Evolutionary conservation across 1,139 yeast species (phyloP), one percentile per base, ranked within the genome.

Genomic region (Geotrichum siamense): DNA sequence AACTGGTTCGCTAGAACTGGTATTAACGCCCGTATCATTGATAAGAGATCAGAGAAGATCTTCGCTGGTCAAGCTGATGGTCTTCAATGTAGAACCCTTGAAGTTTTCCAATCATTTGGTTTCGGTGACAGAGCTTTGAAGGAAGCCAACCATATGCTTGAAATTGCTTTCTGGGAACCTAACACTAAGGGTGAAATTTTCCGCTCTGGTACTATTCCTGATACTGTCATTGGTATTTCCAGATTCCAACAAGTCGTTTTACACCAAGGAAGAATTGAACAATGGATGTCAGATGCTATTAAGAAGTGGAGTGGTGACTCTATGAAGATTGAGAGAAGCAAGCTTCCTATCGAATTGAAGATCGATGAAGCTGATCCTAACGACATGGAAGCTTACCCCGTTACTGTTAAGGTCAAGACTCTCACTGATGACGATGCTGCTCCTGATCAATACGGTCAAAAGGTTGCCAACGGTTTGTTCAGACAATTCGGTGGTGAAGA

Each of bases 41-140:
- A 65, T 51, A 62, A 64, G 41, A 55, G 69, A 35, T 47, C 61
- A 6, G 51, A 47, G 30, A 56, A 59, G 41, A 50, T 61, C 5
- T 61, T 59, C 44, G 53, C 64, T 8, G 69, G 69, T n/a, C 67
- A 64, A 48, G 69, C 69, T 3, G 69, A 65, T 52, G 69, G 69
- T 13, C 53, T 65, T 28, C 64, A 60, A 37, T 54, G 60, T 35
- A 51, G 67, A 38, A 63, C 68, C 8, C 50, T 64, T 41, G 68
- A 64, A 48, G 60, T 61, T 13, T 61, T 64, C 51, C 61, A 61
- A 45, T 60, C 56, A 8, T 57, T 64, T 44, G 64, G 65, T 21
- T 56, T 64, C 41, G 62, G 58, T 1, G 66, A 64, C 35, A 51
- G 58, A 26, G 61, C 61, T n/a, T 48, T 60, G 50, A 59, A 61